Conservation (phyloP, 768 basidiomycete genomes). For the Calocybe indica region DNA sequence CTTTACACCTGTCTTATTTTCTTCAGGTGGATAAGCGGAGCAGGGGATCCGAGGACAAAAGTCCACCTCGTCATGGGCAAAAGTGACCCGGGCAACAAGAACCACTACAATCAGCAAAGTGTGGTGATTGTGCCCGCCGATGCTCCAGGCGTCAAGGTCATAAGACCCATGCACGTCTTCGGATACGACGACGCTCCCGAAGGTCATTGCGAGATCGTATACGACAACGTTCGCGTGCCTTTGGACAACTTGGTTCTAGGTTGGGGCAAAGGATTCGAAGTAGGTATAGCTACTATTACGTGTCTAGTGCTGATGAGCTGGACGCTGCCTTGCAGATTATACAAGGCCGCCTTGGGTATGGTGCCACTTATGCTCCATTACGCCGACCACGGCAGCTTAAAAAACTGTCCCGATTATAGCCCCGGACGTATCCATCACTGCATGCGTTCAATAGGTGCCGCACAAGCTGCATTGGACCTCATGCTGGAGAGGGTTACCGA, state of each 20-base stretch:
- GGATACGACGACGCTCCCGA: slow-evolving; percentile 96
- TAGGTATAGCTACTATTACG: slow-evolving; percentile 16
- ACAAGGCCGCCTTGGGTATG: slow-evolving; percentile 90
- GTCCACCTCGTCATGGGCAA: slow-evolving; percentile 94
- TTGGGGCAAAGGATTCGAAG: slow-evolving; percentile 95
- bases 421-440: slow-evolving; percentile 97
- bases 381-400: neutral
- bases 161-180: slow-evolving; percentile 92
- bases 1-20: neutral
- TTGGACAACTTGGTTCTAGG: slow-evolving; percentile 79
- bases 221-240: slow-evolving; percentile 91
- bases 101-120: slow-evolving; percentile 79
- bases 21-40: slow-evolving; percentile 92
- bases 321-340: slow-evolving; percentile 50
- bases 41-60: slow-evolving; percentile 85
- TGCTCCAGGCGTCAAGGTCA: slow-evolving; percentile 77
- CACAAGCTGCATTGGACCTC: slow-evolving; percentile 77
- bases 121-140: slow-evolving; percentile 93
- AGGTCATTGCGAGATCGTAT: slow-evolving; percentile 93
- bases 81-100: slow-evolving; percentile 80
- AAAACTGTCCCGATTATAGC: slow-evolving; percentile 26
- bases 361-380: neutral
- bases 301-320: neutral
- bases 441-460: slow-evolving; percentile 94
- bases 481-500: slow-evolving; percentile 94